Evolutionary conservation across 1,284 basidiomycete genomes (phyloP).

Genomic region (Malassezia arunalokei): DNA sequence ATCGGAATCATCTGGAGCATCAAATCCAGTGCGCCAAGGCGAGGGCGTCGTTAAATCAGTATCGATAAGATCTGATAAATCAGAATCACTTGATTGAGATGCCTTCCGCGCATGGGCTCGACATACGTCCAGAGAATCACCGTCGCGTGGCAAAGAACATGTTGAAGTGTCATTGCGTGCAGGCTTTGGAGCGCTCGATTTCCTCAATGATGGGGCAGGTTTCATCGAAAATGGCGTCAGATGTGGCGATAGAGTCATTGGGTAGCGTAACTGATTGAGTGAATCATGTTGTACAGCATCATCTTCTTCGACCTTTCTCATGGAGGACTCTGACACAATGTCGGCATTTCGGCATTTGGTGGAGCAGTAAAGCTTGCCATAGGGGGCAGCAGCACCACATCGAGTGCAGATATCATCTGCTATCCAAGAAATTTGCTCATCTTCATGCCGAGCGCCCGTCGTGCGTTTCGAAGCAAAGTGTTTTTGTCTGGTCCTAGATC

Average conservation of each 20-base stretch:
- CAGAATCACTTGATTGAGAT: slow-evolving; percentile 2
- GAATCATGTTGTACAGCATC: neutral
- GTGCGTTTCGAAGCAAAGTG: too few species aligned
- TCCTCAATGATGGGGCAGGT: neutral
- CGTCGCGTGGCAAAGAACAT: neutral
- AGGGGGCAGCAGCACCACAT: slow-evolving; percentile 11
- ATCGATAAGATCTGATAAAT: neutral
- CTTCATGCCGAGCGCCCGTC: too few species aligned
- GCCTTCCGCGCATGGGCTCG: neutral
- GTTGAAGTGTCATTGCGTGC: neutral
- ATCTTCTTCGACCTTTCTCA: neutral
- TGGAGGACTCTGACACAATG: neutral
- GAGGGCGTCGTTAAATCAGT: slow-evolving; percentile 8
- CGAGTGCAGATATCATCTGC: slow-evolving; percentile 15
- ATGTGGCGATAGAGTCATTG: slow-evolving; percentile 12
- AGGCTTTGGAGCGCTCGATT: neutral
- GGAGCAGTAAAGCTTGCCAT: slow-evolving; percentile 16
- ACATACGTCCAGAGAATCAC: neutral
- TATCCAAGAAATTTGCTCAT: slow-evolving; percentile 9
- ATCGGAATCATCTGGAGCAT: neutral
- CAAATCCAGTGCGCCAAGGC: slow-evolving; percentile 10
- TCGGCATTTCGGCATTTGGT: slow-evolving; percentile 10
- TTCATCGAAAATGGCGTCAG: neutral
- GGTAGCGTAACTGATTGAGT: slow-evolving; percentile 7
- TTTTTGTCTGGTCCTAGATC: too few species aligned